Conservation (phyloP, 148 eudicot genomes). For the Chenopodium berlandieri region DNA sequence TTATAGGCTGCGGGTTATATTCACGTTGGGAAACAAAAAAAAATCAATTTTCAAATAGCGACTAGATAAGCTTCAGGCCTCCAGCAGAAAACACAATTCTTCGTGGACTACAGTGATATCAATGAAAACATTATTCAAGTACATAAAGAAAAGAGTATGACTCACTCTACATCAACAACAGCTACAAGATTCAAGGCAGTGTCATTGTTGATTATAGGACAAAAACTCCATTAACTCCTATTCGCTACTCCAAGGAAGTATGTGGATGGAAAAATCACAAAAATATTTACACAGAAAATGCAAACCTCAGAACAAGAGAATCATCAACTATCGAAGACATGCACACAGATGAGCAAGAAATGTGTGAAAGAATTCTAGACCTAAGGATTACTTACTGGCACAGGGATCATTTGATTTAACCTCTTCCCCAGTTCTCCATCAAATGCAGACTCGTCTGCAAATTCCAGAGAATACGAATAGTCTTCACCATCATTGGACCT, state of each 20-base stretch:
- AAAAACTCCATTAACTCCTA: too few species aligned
- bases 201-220: too few species aligned
- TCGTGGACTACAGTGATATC: not conserved
- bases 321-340: not conserved
- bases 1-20: too few species aligned
- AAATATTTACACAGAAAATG: too few species aligned
- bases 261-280: too few species aligned
- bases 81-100: not conserved
- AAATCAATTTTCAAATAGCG: too few species aligned
- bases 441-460: slow-evolving; percentile 64
- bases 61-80: not conserved
- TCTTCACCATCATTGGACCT: slow-evolving; percentile 64
- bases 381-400: slow-evolving; percentile 66
- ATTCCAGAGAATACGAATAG: slow-evolving; percentile 51
- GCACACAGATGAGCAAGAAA: not conserved
- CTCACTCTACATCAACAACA: too few species aligned
- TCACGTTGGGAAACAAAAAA: too few species aligned
- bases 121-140: not conserved
- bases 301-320: not conserved
- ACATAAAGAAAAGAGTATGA: too few species aligned
- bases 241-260: too few species aligned
- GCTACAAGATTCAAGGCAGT: too few species aligned
- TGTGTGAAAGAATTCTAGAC: not conserved
- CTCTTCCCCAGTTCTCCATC: slow-evolving; percentile 95
- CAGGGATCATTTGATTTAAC: slow-evolving; percentile 62